These are phyloP conservation scores for Hanseniaspora uvarum DNA, from an alignment of 1,139 yeast species.

Conservation along the genomic window DNA sequence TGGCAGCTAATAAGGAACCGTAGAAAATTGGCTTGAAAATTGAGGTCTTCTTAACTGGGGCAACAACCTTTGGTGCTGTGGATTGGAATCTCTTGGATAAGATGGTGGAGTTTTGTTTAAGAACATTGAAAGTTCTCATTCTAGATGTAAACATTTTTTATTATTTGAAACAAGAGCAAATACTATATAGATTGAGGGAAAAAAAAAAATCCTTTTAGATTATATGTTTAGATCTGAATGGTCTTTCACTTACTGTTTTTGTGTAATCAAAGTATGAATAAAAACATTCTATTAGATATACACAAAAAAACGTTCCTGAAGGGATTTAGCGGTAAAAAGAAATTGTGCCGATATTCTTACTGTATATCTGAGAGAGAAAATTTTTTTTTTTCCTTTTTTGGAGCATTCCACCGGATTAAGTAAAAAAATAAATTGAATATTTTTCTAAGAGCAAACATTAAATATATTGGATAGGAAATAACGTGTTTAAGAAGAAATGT, in stretches of 20 bases:
- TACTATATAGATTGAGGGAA: neutral
- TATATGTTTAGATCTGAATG: neutral
- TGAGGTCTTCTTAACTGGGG: constrained; percentile 23
- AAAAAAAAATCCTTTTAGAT: neutral
- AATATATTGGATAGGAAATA: no score
- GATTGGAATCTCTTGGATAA: constrained; percentile 15
- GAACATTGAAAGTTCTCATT: constrained; percentile 6
- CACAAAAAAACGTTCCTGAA: no score
- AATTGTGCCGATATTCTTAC: no score
- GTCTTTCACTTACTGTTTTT: neutral
- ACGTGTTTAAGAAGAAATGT: no score
- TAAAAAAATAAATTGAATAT: no score
- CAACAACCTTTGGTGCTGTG: constrained; percentile 19
- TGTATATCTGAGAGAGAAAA: no score
- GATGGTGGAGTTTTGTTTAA: neutral
- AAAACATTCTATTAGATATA: no score
- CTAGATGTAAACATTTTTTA: constrained; percentile 13
- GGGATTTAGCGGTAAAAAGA: no score
- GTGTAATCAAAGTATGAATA: no score
- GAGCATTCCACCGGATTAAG: no score
- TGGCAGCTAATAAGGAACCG: constrained; percentile 34
- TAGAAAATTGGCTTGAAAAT: constrained; percentile 30
- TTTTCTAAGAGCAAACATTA: no score
- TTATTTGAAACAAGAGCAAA: neutral
- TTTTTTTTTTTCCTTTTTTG: no score